phyloP scores from a whole-genome alignment of 169 alveolate genomes.

The Cryptosporidium parvum region DNA sequence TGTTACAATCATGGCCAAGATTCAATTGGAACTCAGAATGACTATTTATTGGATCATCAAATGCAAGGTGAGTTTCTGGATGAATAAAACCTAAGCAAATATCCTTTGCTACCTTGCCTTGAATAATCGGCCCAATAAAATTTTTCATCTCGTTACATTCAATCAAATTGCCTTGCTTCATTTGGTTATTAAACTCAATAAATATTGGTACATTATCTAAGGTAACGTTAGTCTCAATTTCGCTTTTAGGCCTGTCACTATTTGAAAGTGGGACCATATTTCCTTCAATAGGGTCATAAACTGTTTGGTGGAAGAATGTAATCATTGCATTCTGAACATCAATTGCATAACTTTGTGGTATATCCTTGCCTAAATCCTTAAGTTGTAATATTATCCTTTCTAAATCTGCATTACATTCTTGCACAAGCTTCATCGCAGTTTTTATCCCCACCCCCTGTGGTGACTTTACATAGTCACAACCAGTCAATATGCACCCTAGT shows the following conservation, averaged over 20 bases:
- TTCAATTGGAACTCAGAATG: neutral
- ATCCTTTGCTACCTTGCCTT: slow-evolving; percentile 26
- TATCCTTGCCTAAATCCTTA: slow-evolving; percentile 44
- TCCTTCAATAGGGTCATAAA: slow-evolving; percentile 33
- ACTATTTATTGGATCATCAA: neutral
- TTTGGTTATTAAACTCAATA: slow-evolving; percentile 32
- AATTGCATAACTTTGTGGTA: slow-evolving; percentile 26
- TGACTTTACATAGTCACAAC: slow-evolving; percentile 88
- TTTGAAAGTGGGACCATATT: slow-evolving; percentile 69
- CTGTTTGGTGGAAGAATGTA: slow-evolving; percentile 71
- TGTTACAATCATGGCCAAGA: neutral
- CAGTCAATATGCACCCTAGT: slow-evolving; percentile 83
- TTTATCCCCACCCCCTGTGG: slow-evolving; percentile 85
- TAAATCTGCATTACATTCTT: slow-evolving; percentile 66
- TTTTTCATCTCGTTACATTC: slow-evolving; percentile 15
- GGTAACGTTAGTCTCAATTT: neutral
- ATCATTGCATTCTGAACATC: slow-evolving; percentile 58
- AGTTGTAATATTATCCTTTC: slow-evolving; percentile 48
- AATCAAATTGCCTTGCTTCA: neutral
- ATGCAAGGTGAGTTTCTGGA: slow-evolving; percentile 27
- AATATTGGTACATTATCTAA: slow-evolving; percentile 37
- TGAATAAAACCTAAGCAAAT: slow-evolving; percentile 60
- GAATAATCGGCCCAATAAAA: slow-evolving; percentile 54
- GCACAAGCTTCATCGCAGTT: slow-evolving; percentile 82
- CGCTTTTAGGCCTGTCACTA: slow-evolving; percentile 16